Evolutionary conservation across 352 stramenopile genomes (phyloP).

Genomic region (Pythium sp.): DNA sequence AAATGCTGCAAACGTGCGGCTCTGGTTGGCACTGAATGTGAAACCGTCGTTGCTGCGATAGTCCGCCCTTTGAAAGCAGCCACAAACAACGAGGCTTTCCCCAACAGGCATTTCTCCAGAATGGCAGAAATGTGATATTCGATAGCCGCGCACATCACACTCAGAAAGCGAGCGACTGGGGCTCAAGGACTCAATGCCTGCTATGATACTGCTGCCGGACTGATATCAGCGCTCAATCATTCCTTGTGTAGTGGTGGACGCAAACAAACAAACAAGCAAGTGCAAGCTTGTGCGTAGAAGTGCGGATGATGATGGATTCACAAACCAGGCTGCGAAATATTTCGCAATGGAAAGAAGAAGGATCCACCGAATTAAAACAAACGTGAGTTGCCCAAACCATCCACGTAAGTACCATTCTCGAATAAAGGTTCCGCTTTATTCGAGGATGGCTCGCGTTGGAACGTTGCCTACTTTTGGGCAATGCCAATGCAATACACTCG

Average conservation of each 20-base stretch:
- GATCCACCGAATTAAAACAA: background rate
- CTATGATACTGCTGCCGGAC: background rate
- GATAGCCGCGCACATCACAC: background rate
- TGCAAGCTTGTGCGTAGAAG: background rate
- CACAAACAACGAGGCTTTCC: background rate
- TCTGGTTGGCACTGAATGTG: background rate
- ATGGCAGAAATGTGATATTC: background rate
- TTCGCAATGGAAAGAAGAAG: background rate
- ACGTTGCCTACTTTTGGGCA: background rate
- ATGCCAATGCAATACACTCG: background rate
- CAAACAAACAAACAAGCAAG: background rate
- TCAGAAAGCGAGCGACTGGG: no score
- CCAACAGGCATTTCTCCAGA: background rate
- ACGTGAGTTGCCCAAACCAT: background rate
- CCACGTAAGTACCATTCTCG: background rate
- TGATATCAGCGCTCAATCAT: background rate
- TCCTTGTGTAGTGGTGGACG: background rate
- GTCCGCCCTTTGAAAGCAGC: constrained; percentile 10
- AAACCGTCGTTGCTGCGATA: background rate
- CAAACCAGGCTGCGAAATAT: background rate
- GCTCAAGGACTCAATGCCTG: no score
- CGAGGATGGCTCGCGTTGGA: no score
- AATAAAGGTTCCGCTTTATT: background rate
- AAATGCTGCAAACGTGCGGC: constrained; percentile 10
- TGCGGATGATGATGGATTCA: background rate